Base-by-base conservation (phyloP, 1,284 basidiomycete species). In the Cryptococcus sp. region DNA sequence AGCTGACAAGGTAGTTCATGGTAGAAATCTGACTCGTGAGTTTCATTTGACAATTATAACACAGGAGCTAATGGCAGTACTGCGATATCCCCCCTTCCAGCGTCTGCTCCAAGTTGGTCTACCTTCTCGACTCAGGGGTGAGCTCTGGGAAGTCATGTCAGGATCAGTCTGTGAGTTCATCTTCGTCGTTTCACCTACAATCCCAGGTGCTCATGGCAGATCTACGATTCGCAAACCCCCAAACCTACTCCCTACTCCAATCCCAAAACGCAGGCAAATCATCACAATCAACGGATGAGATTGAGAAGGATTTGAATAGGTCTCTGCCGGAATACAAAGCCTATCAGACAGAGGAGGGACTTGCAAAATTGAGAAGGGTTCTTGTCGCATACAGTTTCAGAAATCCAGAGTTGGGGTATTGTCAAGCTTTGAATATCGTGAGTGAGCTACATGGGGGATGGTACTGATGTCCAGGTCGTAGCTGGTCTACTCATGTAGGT, bases 101-200 rank as follows among this genome's bases (percentile, higher is more conserved):
- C 85, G 96, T 19, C 82, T 99, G 16, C 86, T 98, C 1, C 96
- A 98, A 77, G 96, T 98, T 50, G 96, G 96, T 49, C 80, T 99
- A 7, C 96, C 96, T 0, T 97, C 96, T 66, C 82, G 91, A 21
- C 81, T 99, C 10, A 85, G 96, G 36, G 96, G 96, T 14, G 96
- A 98, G 74, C 87, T 98, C 76, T 99, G 96, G 96, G 96, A 99
- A 75, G 87, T 92, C 1, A 82, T 97, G 24, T 94, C 91, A 7
- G 96, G 96, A 1, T 96, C 93, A 1, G 80, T 98, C 53, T 93
- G 73, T 75, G 39, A 25, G 70, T 68, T 18, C 53, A 63, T 23
- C 31, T 44, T 45, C 13, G 32, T 18, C 16, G 43, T 22, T 14
- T 36, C 44, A 24, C 16, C 42, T 25, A 31, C 19, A 36, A 19